These are phyloP conservation scores for Coix lacrymajobi DNA, from an alignment of 176 grass and related monocot genomes.

Conservation along the genomic window DNA sequence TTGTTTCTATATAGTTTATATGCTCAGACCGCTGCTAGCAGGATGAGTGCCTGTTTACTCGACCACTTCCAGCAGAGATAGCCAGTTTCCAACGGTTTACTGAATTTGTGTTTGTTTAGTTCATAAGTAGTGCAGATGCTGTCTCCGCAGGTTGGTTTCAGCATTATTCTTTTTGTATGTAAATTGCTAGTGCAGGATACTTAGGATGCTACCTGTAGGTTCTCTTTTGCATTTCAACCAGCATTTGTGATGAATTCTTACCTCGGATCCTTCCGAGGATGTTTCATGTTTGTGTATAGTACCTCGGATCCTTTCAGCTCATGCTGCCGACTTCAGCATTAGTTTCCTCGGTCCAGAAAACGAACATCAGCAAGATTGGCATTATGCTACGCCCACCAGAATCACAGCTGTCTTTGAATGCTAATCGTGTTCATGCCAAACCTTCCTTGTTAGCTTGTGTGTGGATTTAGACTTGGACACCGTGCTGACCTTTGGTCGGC, in stretches of 20 bases:
- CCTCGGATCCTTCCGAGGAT: neutral
- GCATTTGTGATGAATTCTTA: neutral
- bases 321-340: neutral
- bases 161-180: conserved; percentile 33
- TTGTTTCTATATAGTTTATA: neutral
- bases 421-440: neutral
- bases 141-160: neutral
- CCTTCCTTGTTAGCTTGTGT: conserved; percentile 19
- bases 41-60: neutral
- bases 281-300: conserved; percentile 1
- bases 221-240: neutral
- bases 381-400: neutral
- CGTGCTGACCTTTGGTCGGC: neutral
- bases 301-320: neutral
- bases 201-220: conserved; percentile 18
- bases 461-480: neutral
- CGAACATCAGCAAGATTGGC: neutral
- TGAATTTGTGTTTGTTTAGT: neutral
- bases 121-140: neutral
- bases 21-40: neutral
- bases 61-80: neutral
- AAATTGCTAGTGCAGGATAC: conserved; percentile 12
- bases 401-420: neutral
- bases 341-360: neutral
- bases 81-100: neutral